Conservation (phyloP, 2,329 filamentous ascomycete species). For the Coniochaeta sp. region DNA sequence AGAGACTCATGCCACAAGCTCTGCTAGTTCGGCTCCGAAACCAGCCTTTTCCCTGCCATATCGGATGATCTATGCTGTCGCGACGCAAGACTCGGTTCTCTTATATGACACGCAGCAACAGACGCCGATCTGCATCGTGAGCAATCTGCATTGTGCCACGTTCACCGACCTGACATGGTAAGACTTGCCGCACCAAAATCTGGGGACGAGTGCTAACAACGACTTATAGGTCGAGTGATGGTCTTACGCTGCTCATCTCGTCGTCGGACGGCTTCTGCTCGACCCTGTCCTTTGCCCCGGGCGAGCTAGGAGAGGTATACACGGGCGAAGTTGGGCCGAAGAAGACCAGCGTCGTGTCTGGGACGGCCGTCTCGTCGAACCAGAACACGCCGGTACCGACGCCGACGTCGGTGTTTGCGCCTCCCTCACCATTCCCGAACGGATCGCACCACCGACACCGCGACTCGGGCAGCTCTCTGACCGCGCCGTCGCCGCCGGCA, state of each 20-base stretch:
- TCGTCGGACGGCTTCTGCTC: slow-evolving; percentile 98
- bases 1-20: slow-evolving; percentile 39
- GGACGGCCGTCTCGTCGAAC: slow-evolving; percentile 39
- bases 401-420: slow-evolving; percentile 56
- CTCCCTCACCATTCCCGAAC: slow-evolving; percentile 49
- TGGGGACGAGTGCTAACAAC: background rate
- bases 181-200: slow-evolving; percentile 19
- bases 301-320: slow-evolving; percentile 80
- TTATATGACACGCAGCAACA: slow-evolving; percentile 97
- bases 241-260: slow-evolving; percentile 70
- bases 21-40: slow-evolving; percentile 51
- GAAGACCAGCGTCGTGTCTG: slow-evolving; percentile 33
- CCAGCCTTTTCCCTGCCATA: slow-evolving; percentile 82
- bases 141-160: slow-evolving; percentile 93
- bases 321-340: slow-evolving; percentile 55
- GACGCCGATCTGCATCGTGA: slow-evolving; percentile 87
- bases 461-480: slow-evolving; percentile 49
- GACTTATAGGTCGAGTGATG: slow-evolving; percentile 40
- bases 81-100: slow-evolving; percentile 89
- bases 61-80: slow-evolving; percentile 92
- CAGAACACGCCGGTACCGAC: slow-evolving; percentile 67
- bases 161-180: slow-evolving; percentile 97
- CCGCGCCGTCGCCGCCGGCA: slow-evolving; percentile 50
- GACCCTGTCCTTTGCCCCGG: slow-evolving; percentile 71
- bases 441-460: slow-evolving; percentile 47